Conservation (phyloP, 164 flowering plant species). For the Magnolia kwangsiensis region DNA sequence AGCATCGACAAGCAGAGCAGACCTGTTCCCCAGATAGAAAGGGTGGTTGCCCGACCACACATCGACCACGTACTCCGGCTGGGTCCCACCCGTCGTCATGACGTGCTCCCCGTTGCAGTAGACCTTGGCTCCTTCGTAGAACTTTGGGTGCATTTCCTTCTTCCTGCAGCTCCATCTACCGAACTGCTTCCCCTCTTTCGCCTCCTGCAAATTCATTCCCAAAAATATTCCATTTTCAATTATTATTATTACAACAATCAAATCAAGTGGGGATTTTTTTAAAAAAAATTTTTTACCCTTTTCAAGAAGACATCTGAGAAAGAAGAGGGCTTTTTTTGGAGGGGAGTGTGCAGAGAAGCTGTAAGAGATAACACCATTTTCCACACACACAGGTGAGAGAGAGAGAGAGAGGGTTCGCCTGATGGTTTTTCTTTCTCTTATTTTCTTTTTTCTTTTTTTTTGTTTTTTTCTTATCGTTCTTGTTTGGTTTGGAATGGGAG, state of each 20-base stretch:
- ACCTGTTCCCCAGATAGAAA: constrained; percentile 63
- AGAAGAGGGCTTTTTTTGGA: background rate
- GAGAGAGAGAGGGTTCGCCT: background rate
- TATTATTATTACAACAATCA: background rate
- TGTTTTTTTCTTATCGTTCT: too few relatives aligned
- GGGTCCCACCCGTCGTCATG: constrained; percentile 83
- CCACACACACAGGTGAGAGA: background rate
- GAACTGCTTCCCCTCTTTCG: constrained; percentile 1
- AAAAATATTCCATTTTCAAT: background rate
- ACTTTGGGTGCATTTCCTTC: constrained; percentile 74
- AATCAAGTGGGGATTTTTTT: background rate
- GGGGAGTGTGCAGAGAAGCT: background rate
- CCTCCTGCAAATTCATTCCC: background rate
- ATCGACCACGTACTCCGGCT: constrained; percentile 79
- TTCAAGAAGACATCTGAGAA: background rate
- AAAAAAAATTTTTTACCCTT: background rate
- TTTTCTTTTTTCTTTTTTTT: too few relatives aligned
- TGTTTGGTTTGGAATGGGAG: too few relatives aligned
- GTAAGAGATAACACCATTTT: background rate
- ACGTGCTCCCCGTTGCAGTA: constrained; percentile 82
- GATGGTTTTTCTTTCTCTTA: too few relatives aligned
- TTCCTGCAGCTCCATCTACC: constrained; percentile 55
- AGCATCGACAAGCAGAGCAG: constrained; percentile 45
- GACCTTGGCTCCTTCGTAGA: constrained; percentile 69
- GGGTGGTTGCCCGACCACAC: constrained; percentile 96